phyloP scores from a whole-genome alignment of 2,329 filamentous ascomycete genomes.

The Aspergillus tubingensis region DNA sequence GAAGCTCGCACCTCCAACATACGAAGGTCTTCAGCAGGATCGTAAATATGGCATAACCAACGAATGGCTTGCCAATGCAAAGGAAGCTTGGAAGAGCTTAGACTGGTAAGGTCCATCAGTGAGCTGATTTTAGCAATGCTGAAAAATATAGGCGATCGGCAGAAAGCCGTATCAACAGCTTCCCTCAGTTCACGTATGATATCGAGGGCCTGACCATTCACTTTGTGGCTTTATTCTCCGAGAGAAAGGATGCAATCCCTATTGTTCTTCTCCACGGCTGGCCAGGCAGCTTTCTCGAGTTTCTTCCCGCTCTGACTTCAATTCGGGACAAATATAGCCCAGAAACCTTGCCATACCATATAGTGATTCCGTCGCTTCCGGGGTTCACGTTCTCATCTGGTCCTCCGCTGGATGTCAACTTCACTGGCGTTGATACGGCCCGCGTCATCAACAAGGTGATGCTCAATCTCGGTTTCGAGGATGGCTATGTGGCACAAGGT shows the following conservation, averaged over 20 bases:
- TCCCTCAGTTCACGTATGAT: constrained; percentile 52
- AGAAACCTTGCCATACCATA: constrained; percentile 31
- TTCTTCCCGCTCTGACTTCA: constrained; percentile 32
- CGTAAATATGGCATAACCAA: constrained; percentile 49
- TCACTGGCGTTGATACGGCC: constrained; percentile 28
- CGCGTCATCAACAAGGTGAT: constrained; percentile 34
- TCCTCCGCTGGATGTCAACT: constrained; percentile 33
- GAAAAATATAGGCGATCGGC: constrained; percentile 29
- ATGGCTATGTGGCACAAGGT: constrained; percentile 36
- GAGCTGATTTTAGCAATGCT: constrained; percentile 1
- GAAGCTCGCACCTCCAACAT: constrained; percentile 52
- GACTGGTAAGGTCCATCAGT: constrained; percentile 46
- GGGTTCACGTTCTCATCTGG: constrained; percentile 37
- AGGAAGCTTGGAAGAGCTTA: constrained; percentile 49
- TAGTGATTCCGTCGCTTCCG: constrained; percentile 37
- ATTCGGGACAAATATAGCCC: constrained; percentile 31
- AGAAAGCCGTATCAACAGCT: constrained; percentile 51
- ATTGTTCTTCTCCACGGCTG: constrained; percentile 47
- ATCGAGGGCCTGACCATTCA: constrained; percentile 50
- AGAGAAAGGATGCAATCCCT: constrained; percentile 50
- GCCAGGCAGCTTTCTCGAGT: constrained; percentile 40
- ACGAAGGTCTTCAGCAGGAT: constrained; percentile 49
- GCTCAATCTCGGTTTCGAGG: constrained; percentile 31
- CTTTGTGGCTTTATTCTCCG: constrained; percentile 53
- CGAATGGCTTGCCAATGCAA: constrained; percentile 50